phyloP scores from a whole-genome alignment of 2,329 filamentous ascomycete genomes.

The Aspergillus uvarum region DNA sequence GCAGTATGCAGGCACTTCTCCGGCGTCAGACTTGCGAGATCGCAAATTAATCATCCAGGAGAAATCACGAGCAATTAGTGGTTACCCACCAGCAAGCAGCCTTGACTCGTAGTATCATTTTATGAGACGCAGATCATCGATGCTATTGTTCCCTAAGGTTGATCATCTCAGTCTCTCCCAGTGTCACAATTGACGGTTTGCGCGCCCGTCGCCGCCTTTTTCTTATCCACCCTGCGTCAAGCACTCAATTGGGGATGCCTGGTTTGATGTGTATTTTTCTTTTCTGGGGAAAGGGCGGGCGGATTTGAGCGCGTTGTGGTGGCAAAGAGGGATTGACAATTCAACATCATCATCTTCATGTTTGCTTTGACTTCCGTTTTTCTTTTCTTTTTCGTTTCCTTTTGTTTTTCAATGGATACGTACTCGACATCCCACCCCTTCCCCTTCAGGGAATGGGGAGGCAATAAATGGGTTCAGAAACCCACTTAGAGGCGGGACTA shows the following conservation, averaged over 20 bases:
- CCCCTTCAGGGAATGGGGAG: background rate
- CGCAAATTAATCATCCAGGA: background rate
- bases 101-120: constrained; percentile 6
- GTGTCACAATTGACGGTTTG: background rate
- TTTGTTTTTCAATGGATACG: background rate
- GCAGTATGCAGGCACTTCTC: background rate
- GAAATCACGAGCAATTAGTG: background rate
- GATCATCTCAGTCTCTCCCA: background rate
- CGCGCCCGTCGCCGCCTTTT: background rate
- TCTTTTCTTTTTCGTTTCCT: background rate
- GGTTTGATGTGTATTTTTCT: background rate
- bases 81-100: background rate
- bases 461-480: background rate
- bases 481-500: constrained; percentile 21
- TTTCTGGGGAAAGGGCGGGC: too few species aligned
- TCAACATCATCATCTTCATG: background rate
- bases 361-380: background rate
- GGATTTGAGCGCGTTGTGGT: background rate
- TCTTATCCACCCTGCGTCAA: too few species aligned
- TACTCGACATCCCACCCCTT: background rate
- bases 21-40: background rate
- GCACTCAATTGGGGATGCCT: background rate
- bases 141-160: constrained; percentile 6
- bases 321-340: background rate
- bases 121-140: constrained; percentile 7